These are phyloP conservation scores for Botrytis fabae DNA, from an alignment of 2,329 filamentous ascomycete genomes.

Conservation along the genomic window DNA sequence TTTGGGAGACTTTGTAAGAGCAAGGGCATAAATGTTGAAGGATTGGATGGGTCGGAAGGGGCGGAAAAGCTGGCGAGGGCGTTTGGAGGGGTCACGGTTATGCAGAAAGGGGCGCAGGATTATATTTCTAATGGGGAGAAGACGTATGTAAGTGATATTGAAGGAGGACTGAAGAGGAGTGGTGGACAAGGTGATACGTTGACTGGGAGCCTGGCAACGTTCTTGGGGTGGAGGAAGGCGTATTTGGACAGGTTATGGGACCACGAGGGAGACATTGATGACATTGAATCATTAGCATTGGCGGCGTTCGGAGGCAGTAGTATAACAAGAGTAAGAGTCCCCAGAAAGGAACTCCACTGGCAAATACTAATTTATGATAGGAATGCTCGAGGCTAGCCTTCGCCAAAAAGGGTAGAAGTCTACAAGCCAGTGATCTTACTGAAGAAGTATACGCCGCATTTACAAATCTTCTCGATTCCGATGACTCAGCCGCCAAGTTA, in stretches of 20 bases:
- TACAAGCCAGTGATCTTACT: conserved; percentile 92
- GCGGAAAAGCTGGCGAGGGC: conserved; percentile 70
- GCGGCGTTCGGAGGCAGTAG: conserved; percentile 84
- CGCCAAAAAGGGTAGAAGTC: conserved; percentile 76
- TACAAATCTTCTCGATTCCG: conserved; percentile 71
- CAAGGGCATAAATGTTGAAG: conserved; percentile 62
- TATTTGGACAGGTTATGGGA: conserved; percentile 85
- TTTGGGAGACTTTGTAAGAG: conserved; percentile 80
- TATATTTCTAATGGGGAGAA: conserved; percentile 76
- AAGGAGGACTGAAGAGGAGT: conserved; percentile 83
- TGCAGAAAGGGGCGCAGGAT: conserved; percentile 85
- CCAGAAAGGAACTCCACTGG: conserved; percentile 19
- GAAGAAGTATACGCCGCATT: conserved; percentile 86
- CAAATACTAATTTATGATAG: conserved; percentile 42
- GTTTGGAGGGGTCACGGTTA: conserved; percentile 83
- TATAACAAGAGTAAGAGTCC: conserved; percentile 70
- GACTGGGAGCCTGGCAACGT: conserved; percentile 84
- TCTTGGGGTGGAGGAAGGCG: conserved; percentile 83
- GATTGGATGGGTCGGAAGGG: conserved; percentile 43
- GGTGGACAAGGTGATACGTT: conserved; percentile 95
- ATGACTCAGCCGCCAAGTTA: conserved; percentile 47
- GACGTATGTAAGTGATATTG: conserved; percentile 74
- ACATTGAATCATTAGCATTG: conserved; percentile 67
- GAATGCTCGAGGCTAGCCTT: conserved; percentile 88
- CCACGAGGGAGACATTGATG: conserved; percentile 51